Evolutionary conservation across 176 grass and related monocot species (phyloP), one percentile per base, ranked within the genome.

Genomic region (Aegilops bicornis): DNA sequence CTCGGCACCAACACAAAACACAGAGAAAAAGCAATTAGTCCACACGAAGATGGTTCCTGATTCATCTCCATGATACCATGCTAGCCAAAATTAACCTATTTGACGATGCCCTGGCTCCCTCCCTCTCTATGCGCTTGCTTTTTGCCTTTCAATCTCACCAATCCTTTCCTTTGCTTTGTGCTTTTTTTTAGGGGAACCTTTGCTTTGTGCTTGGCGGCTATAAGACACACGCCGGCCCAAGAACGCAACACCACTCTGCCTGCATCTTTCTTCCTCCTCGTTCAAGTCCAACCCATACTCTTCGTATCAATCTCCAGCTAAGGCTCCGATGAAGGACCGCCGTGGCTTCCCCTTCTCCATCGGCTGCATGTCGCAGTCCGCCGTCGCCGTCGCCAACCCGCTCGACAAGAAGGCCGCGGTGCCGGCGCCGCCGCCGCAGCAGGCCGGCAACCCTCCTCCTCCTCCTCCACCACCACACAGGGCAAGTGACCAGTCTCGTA

Each of bases 331-430:
- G 93, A 98, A 91, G 86, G 96, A 94, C 32, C 88, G 93, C 1
- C 70, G 11, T 3, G 40, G 93, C 69, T 91, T 98, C 75, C 96
- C 91, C 22, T 96, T 98, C 85, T 95, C 93, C 5, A 76, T 94
- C 64, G 92, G 91, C 71, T 98, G 96, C 67, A 91, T 94, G 77
- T 98, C 96, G 32, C 96, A 94, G 79, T 90, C 90, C 0, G 87
- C 93, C 59, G 84, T 98, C 30, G 77, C 93, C 30, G 88, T 94
- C 74, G 83, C 68, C 81, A 86, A 91, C 50, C 89, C 78, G 3
- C 70, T 82, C 59, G 69, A 70, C 5, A 96, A 95, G 90, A 94
- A 94, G 81, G 86, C 40, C 24, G 2, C 8, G 9, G 39, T 2
- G 24, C 64, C 45, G 84, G 33, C 70, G 24, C 64, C 22, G 59